phyloP scores from a whole-genome alignment of 306 rosid genomes.

The Canavalia gladiata region DNA sequence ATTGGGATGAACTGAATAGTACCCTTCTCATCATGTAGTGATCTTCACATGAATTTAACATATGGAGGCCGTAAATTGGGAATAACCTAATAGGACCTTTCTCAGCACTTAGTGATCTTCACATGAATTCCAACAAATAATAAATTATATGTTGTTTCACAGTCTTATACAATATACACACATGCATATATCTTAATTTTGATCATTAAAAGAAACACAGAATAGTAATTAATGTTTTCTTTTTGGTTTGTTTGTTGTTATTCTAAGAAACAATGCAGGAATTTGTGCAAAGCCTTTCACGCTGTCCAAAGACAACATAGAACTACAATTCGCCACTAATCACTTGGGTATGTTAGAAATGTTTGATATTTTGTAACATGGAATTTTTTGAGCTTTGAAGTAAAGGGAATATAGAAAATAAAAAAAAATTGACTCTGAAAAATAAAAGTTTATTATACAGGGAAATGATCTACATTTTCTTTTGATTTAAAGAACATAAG shows the following conservation, averaged over 20 bases:
- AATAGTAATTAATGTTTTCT: conserved; percentile 34
- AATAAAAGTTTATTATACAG: neutral
- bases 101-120: neutral
- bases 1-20: neutral
- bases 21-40: too few relatives aligned
- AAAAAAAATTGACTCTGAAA: neutral
- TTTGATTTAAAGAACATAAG: too few relatives aligned
- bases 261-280: conserved; percentile 92
- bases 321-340: conserved; percentile 89
- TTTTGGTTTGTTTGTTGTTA: conserved; percentile 43
- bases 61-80: too few relatives aligned
- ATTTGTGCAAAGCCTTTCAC: conserved; percentile 71
- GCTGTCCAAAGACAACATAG: conserved; percentile 81
- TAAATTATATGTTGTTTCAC: neutral
- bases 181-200: conserved; percentile 6
- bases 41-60: too few relatives aligned
- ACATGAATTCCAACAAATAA: neutral
- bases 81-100: neutral
- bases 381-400: conserved; percentile 7
- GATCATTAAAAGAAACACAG: conserved; percentile 15
- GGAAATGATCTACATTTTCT: too few relatives aligned
- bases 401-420: neutral
- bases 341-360: conserved; percentile 64
- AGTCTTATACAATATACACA: neutral
- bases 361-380: neutral